These are phyloP conservation scores for Volutella citrinella DNA, from an alignment of 2,329 filamentous ascomycete genomes.

Conservation along the genomic window DNA sequence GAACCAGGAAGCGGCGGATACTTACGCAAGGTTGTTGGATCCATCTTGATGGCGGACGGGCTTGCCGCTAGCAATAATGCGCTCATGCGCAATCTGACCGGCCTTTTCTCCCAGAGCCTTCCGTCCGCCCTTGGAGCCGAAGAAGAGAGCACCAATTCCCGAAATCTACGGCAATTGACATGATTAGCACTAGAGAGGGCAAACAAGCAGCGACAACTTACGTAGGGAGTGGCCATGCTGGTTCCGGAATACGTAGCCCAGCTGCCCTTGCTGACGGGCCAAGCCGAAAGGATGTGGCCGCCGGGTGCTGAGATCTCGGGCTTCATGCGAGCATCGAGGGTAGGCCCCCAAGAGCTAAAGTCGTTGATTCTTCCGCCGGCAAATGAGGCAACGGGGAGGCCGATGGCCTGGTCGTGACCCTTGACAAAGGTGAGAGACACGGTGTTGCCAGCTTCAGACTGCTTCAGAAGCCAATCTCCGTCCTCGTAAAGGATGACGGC, in stretches of 20 bases:
- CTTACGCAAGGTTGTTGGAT: slow-evolving; percentile 1
- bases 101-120: not conserved
- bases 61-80: slow-evolving; percentile 2
- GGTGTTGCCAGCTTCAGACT: slow-evolving; percentile 4
- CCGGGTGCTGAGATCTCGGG: slow-evolving; percentile 8
- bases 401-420: slow-evolving; percentile 1
- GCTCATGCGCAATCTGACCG: not conserved
- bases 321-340: slow-evolving; percentile 9
- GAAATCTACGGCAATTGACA: no score
- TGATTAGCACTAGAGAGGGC: no score
- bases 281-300: slow-evolving; percentile 1
- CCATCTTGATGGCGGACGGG: not conserved
- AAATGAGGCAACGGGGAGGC: not conserved
- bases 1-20: not conserved
- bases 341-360: slow-evolving; percentile 9
- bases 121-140: slow-evolving; percentile 3
- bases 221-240: slow-evolving; percentile 10
- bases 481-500: slow-evolving; percentile 6
- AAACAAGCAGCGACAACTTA: no score
- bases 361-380: slow-evolving; percentile 3
- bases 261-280: not conserved
- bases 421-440: slow-evolving; percentile 4
- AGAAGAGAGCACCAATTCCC: slow-evolving; percentile 8
- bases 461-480: slow-evolving; percentile 6
- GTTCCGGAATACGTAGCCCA: slow-evolving; percentile 5